These are phyloP conservation scores for Clarireedia monteithiana DNA, from an alignment of 2,329 filamentous ascomycete species.

Conservation along the genomic window DNA sequence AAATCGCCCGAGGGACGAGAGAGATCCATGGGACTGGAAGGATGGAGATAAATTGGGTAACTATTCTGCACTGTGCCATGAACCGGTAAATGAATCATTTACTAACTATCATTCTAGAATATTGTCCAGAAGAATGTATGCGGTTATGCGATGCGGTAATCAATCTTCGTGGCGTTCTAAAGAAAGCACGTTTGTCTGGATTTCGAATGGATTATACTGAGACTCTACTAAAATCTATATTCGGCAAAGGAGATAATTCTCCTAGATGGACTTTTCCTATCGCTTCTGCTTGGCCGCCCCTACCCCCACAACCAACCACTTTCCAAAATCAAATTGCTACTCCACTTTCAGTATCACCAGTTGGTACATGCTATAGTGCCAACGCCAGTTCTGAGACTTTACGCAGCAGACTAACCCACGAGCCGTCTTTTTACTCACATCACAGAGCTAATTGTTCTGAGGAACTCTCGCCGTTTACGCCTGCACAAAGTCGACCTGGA, in stretches of 20 bases:
- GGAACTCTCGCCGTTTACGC: background rate
- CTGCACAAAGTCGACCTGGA: background rate
- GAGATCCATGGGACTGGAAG: background rate
- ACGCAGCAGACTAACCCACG: background rate
- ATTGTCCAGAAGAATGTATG: constrained; percentile 14
- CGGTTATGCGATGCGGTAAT: constrained; percentile 12
- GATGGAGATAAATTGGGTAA: background rate
- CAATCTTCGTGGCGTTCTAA: constrained; percentile 13
- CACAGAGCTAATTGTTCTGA: background rate
- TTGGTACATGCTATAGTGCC: background rate
- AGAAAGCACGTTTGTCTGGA: constrained; percentile 16
- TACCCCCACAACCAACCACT: background rate
- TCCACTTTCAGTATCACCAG: background rate
- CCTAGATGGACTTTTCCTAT: background rate
- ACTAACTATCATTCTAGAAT: constrained; percentile 2
- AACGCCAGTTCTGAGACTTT: background rate
- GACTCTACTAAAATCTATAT: constrained; percentile 12
- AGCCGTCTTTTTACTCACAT: constrained; percentile 1
- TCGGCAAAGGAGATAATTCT: constrained; percentile 4
- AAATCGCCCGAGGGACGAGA: constrained; percentile 5
- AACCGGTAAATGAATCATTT: background rate
- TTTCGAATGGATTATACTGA: constrained; percentile 14
- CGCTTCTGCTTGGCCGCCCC: constrained; percentile 12
- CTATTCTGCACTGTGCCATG: background rate
- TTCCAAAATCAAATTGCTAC: background rate